These are phyloP conservation scores for Penicillium sp. DNA, from an alignment of 2,329 filamentous ascomycete genomes.

Conservation along the genomic window DNA sequence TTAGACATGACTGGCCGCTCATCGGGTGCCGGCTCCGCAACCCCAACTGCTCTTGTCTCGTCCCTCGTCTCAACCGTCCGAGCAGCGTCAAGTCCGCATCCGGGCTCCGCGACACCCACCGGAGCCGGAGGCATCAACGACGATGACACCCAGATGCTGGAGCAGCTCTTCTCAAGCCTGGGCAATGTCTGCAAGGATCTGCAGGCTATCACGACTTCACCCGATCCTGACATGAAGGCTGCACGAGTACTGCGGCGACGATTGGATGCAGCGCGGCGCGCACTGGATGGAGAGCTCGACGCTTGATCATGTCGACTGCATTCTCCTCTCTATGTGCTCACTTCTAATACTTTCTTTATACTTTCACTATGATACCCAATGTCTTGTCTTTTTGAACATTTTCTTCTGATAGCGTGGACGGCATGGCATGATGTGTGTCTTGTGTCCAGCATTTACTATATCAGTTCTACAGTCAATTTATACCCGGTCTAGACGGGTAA, in stretches of 20 bases:
- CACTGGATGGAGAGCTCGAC: conserved; percentile 65
- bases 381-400: conserved; percentile 3
- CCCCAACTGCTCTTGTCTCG: conserved; percentile 30
- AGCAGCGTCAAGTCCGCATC: conserved; percentile 29
- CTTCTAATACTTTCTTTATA: conserved; percentile 5
- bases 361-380: conserved; percentile 21
- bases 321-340: conserved; percentile 4
- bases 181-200: conserved; percentile 49
- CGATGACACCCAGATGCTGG: conserved; percentile 55
- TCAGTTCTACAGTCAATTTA: not conserved
- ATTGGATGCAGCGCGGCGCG: conserved; percentile 67
- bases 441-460: not conserved
- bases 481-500: no score
- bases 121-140: conserved; percentile 40
- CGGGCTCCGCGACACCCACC: conserved; percentile 16
- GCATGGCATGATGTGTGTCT: no score
- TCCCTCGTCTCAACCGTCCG: conserved; percentile 40
- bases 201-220: conserved; percentile 47
- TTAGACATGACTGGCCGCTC: conserved; percentile 27
- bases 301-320: conserved; percentile 17
- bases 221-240: conserved; percentile 51
- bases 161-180: conserved; percentile 50
- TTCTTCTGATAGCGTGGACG: conserved; percentile 1
- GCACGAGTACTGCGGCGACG: conserved; percentile 63
- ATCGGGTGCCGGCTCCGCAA: conserved; percentile 28